Conservation (phyloP, 164 flowering plant species). For the Aristolochia fimbriata region DNA sequence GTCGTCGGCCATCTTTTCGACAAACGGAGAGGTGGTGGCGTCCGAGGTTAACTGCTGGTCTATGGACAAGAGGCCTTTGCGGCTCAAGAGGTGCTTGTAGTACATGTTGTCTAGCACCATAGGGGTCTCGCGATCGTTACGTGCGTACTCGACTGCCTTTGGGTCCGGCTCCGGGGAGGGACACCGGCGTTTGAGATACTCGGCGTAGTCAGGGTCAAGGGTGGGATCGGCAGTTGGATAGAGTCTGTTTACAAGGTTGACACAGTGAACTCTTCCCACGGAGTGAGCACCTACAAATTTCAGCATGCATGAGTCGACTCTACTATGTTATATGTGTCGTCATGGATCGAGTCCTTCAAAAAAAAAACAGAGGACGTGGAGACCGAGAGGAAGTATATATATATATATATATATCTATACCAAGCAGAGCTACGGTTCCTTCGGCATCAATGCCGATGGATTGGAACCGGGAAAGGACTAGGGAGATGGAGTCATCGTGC, state of each 20-base stretch:
- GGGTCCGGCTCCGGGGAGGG: constrained; percentile 66
- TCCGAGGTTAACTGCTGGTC: constrained; percentile 63
- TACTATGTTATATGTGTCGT: no score
- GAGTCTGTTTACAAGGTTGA: constrained; percentile 56
- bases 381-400: no score
- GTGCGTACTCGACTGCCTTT: constrained; percentile 43
- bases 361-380: no score
- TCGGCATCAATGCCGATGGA: constrained; percentile 60
- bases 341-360: no score
- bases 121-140: constrained; percentile 64
- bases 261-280: constrained; percentile 77
- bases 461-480: constrained; percentile 54
- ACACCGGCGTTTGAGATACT: constrained; percentile 58
- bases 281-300: constrained; percentile 70
- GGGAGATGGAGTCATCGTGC: constrained; percentile 47
- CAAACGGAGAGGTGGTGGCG: constrained; percentile 47
- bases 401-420: constrained; percentile 23
- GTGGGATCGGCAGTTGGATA: constrained; percentile 80
- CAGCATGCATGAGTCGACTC: not conserved
- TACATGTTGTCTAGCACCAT: constrained; percentile 73
- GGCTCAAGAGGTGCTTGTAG: constrained; percentile 57
- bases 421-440: constrained; percentile 68
- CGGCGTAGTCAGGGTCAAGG: constrained; percentile 51
- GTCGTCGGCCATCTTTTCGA: constrained; percentile 69
- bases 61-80: constrained; percentile 54